Conservation (phyloP, 352 stramenopile genomes). For the Pythium aristosporum region DNA sequence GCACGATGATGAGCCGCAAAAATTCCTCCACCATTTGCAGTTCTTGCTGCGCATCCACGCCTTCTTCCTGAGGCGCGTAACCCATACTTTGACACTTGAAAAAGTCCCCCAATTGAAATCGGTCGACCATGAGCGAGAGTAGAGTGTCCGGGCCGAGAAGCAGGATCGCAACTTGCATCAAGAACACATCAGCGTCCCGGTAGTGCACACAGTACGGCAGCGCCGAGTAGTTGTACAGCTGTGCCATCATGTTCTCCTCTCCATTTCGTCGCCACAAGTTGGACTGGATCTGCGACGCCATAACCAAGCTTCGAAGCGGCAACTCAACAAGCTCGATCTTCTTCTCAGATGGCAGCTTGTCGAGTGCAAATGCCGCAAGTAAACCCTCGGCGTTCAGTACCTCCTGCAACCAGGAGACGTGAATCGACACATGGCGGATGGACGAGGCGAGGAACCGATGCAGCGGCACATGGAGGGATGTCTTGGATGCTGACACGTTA, state of each 20-base stretch:
- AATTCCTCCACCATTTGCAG: slow-evolving; percentile 85
- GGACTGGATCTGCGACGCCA: slow-evolving; percentile 86
- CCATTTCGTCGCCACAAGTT: slow-evolving; percentile 86
- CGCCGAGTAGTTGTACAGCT: slow-evolving; percentile 89
- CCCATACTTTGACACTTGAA: slow-evolving; percentile 46
- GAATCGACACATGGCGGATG: slow-evolving; percentile 66
- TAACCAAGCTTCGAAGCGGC: slow-evolving; percentile 78
- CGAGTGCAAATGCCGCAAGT: slow-evolving; percentile 56
- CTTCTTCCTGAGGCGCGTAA: slow-evolving; percentile 52
- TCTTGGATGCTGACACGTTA: slow-evolving; percentile 55
- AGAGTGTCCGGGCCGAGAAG: slow-evolving; percentile 65
- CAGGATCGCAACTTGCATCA: slow-evolving; percentile 72
- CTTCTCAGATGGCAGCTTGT: slow-evolving; percentile 41
- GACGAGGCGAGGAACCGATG: slow-evolving; percentile 79
- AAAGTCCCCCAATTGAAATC: slow-evolving; percentile 72
- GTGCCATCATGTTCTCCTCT: slow-evolving; percentile 88
- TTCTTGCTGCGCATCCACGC: slow-evolving; percentile 69
- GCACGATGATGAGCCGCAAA: slow-evolving; percentile 70
- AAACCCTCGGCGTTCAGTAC: slow-evolving; percentile 48
- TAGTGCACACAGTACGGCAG: slow-evolving; percentile 88
- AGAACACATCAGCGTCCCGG: slow-evolving; percentile 74
- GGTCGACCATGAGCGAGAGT: slow-evolving; percentile 70
- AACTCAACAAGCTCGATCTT: slow-evolving; percentile 73
- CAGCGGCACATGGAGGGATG: slow-evolving; percentile 79
- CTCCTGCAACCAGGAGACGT: slow-evolving; percentile 49